Conservation (phyloP, 345 rosid species). For the Adansonia digitata region DNA sequence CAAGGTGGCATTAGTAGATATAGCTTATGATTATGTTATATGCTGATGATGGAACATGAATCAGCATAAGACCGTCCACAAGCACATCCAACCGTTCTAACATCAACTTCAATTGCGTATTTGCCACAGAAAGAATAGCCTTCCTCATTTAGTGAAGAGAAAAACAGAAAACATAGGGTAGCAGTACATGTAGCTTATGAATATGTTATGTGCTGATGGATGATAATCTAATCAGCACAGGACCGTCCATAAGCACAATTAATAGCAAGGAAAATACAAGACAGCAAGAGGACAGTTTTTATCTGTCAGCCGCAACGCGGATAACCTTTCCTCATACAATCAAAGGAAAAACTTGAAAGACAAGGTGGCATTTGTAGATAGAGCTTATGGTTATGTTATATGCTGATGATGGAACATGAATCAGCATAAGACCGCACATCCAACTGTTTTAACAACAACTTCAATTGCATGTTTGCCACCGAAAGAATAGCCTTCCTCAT, state of each 20-base stretch:
- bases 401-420: conserved; percentile 12
- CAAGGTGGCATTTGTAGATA: background rate
- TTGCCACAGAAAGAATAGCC: background rate
- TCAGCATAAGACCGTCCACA: conserved; percentile 24
- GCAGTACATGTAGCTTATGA: background rate
- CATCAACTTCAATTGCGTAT: background rate
- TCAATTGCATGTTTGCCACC: background rate
- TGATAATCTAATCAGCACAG: background rate
- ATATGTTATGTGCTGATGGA: background rate
- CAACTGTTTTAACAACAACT: no score
- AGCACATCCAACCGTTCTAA: conserved; percentile 4
- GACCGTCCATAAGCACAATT: background rate
- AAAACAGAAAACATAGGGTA: background rate
- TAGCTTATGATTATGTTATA: conserved; percentile 31
- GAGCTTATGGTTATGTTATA: conserved; percentile 28
- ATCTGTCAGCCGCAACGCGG: background rate
- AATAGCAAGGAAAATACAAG: no score
- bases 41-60: conserved; percentile 10
- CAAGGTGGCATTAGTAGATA: background rate
- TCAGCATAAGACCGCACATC: conserved; percentile 22
- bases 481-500: background rate
- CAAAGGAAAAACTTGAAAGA: conserved; percentile 6
- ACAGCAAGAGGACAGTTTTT: background rate
- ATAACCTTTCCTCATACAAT: conserved; percentile 3
- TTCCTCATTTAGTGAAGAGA: background rate